These are phyloP conservation scores for Diatrype stigma DNA, from an alignment of 2,329 filamentous ascomycete species.

Conservation along the genomic window DNA sequence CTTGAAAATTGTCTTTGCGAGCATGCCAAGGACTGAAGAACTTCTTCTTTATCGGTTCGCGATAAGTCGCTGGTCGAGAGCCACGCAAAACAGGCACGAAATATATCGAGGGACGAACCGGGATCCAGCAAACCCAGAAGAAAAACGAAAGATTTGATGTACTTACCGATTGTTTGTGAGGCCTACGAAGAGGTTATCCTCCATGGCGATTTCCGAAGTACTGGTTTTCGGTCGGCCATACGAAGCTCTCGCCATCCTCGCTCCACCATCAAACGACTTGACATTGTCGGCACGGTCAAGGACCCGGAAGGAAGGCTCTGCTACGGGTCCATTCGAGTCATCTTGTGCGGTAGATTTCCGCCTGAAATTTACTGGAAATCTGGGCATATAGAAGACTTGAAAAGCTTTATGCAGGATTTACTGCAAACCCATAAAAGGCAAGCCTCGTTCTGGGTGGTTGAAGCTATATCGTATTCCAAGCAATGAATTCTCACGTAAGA, in stretches of 20 bases:
- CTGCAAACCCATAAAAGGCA: constrained; percentile 22
- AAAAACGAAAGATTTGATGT: constrained; percentile 7
- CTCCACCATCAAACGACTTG: constrained; percentile 49
- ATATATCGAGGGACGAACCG: constrained; percentile 1
- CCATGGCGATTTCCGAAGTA: constrained; percentile 33
- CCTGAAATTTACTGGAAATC: constrained; percentile 57
- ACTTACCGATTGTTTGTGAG: constrained; percentile 55
- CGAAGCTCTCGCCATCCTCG: constrained; percentile 36
- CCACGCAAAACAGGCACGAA: background rate
- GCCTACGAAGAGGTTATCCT: constrained; percentile 56
- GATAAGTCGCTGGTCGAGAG: background rate
- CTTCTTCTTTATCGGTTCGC: background rate
- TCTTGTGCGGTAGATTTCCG: constrained; percentile 57
- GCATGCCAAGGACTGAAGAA: too few relatives aligned
- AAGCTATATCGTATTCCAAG: constrained; percentile 4
- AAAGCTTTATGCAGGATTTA: constrained; percentile 13
- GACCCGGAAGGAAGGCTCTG: constrained; percentile 54
- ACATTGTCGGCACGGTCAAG: constrained; percentile 48
- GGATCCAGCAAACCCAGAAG: constrained; percentile 6
- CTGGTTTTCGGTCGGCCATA: constrained; percentile 35
- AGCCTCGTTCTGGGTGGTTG: constrained; percentile 1
- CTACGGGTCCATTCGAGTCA: constrained; percentile 46
- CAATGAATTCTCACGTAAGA: constrained; percentile 4
- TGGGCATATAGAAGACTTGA: constrained; percentile 52
- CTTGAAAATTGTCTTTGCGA: background rate